Evolutionary conservation across 306 rosid species (phyloP).

Genomic region (Pyrus pyrifolia): DNA sequence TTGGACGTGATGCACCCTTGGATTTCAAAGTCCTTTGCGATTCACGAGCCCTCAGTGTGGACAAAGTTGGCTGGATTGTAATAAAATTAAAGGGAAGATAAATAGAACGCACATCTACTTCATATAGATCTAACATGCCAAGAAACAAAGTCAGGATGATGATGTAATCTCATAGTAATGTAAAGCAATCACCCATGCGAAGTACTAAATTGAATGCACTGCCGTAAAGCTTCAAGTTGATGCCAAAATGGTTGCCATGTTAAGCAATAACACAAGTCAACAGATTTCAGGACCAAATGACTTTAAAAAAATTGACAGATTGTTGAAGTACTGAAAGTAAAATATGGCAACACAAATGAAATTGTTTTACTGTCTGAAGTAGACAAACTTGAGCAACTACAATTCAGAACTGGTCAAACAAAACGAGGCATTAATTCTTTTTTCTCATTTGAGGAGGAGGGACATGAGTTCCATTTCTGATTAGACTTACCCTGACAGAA

Average conservation of each 20-base stretch:
- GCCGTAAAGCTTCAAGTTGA: background rate
- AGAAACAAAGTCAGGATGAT: background rate
- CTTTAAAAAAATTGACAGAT: background rate
- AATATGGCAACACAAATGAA: background rate
- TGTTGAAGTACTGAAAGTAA: background rate
- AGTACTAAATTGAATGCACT: background rate
- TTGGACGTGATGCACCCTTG: constrained; percentile 22
- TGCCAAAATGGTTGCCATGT: background rate
- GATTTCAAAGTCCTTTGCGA: constrained; percentile 37
- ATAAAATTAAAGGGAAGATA: constrained; percentile 4
- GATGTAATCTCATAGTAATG: background rate
- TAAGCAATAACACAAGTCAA: background rate
- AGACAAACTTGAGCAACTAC: background rate
- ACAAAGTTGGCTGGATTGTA: constrained; percentile 47
- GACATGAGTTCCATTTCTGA: background rate
- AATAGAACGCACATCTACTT: background rate
- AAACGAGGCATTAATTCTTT: background rate
- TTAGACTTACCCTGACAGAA: constrained; percentile 48
- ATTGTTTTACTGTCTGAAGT: background rate
- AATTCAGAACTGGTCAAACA: background rate
- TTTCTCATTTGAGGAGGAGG: background rate
- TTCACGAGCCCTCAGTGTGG: constrained; percentile 27
- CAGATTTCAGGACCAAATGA: background rate
- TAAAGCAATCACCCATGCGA: background rate
- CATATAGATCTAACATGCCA: background rate